Evolutionary conservation across 1,284 basidiomycete species (phyloP).

Genomic region (Apiotrichum gracile): DNA sequence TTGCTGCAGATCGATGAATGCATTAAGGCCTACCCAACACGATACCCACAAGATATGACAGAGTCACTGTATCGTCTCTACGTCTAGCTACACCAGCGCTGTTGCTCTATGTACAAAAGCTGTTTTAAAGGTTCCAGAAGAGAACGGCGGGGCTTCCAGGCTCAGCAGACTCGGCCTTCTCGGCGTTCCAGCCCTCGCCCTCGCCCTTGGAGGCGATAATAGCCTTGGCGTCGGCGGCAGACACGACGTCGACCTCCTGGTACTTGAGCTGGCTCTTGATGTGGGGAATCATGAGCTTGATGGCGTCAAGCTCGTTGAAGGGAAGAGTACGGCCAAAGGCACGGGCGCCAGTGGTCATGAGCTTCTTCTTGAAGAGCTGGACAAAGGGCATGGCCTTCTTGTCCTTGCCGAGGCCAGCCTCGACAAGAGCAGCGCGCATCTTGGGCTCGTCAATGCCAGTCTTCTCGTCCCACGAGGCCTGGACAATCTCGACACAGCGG

Average conservation of each 20-base stretch:
- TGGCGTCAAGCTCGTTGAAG: slow-evolving; percentile 77
- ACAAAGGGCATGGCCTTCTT: slow-evolving; percentile 95
- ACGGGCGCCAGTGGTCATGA: slow-evolving; percentile 65
- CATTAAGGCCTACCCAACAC: neutral
- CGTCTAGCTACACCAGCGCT: neutral
- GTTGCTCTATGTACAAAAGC: too few species aligned
- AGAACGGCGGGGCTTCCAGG: slow-evolving; percentile 81
- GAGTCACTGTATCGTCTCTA: neutral
- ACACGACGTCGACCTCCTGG: slow-evolving; percentile 62
- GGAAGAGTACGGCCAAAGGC: slow-evolving; percentile 83
- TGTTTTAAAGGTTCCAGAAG: slow-evolving; percentile 56
- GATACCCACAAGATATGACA: neutral
- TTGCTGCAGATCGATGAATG: neutral
- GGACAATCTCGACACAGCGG: slow-evolving; percentile 67
- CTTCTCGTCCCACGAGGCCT: slow-evolving; percentile 60
- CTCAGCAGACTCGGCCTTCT: slow-evolving; percentile 68
- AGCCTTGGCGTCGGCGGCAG: slow-evolving; percentile 60
- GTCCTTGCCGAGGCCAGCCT: slow-evolving; percentile 85
- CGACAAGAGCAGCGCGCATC: slow-evolving; percentile 63
- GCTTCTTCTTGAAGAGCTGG: slow-evolving; percentile 85
- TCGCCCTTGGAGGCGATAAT: slow-evolving; percentile 27
- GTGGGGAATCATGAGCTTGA: slow-evolving; percentile 70
- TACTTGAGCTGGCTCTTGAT: slow-evolving; percentile 77
- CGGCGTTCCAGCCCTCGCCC: slow-evolving; percentile 44
- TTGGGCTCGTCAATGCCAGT: slow-evolving; percentile 76